Base-by-base conservation (phyloP, 192 early-diverging fungal species). In the Podila minutissima region DNA sequence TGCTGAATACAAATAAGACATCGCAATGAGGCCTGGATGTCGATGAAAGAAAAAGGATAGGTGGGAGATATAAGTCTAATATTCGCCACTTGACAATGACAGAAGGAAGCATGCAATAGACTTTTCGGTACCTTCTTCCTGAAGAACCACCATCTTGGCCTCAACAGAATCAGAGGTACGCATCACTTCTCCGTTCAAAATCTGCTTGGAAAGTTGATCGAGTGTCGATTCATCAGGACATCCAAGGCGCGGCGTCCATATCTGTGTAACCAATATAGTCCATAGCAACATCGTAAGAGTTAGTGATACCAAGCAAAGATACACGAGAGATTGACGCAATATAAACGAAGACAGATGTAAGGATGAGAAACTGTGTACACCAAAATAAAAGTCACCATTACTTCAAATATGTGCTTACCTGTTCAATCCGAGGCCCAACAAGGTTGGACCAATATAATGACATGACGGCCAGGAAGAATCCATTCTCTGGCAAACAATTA, bases 391-490 rank as follows among this genome's bases (percentile, higher is more conserved):
- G 17, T 48, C 35, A 61, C 15, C 17, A 69, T 75, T 68, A 75
- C 67, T 69, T 75, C 74, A 75, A 5, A 20, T 26, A 28, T 22
- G 58, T 67, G 62, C 71, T 53, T 67, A 86, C 85, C 74, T 85
- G 86, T 31, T 86, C 84, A 57, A 86, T 84, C 53, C 86, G 83
- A 12, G 87, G 87, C 3, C 87, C 87, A 4, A 88, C 79, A 58
- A 88, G 74, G 64, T 88, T 88, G 12, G 87, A 88, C 87, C 87
- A 88, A 37, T 86, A 84, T 28, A 88, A 69, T 10, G 86, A 76
- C 77, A 88, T 78, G 46, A 86, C 83, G 2, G 85, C 85, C 12
- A 84, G 77, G 72, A 88, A 88, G 58, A 88, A 88, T n/a, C 83
- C 83, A 29, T 81, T 82, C 5, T 86, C 85, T 49, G 86, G 86